These are phyloP conservation scores for Botryotinia narcissicola DNA, from an alignment of 2,329 filamentous ascomycete genomes.

Conservation along the genomic window DNA sequence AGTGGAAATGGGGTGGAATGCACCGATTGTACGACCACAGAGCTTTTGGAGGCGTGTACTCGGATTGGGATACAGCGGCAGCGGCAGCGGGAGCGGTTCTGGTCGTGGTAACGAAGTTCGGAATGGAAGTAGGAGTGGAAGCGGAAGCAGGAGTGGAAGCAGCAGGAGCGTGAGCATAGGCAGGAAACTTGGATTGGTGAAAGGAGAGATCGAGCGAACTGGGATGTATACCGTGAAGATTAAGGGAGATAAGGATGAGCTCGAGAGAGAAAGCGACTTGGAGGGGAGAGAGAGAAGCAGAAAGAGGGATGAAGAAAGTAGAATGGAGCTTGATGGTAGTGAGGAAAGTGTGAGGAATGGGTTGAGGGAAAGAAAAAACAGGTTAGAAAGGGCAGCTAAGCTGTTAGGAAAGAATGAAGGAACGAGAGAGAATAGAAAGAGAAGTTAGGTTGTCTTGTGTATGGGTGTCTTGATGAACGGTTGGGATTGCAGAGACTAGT, in stretches of 20 bases:
- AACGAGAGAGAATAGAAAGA: not conserved
- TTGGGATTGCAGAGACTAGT: not conserved
- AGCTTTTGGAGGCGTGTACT: conserved; percentile 11
- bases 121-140: not conserved
- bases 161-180: not conserved
- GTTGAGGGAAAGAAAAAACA: not conserved
- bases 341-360: not conserved
- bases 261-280: not conserved
- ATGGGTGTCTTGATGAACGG: not conserved
- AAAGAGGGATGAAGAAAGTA: not conserved
- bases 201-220: conserved; percentile 12
- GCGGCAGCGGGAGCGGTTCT: not conserved
- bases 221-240: conserved; percentile 18
- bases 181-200: conserved; percentile 2
- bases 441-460: not conserved
- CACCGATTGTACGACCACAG: not conserved
- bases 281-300: not conserved
- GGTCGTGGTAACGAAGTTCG: not conserved
- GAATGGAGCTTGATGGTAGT: conserved; percentile 10
- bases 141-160: not conserved
- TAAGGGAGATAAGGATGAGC: conserved; percentile 3
- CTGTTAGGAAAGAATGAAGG: conserved; percentile 5
- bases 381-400: conserved; percentile 7
- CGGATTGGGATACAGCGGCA: not conserved
- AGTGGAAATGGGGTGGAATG: not conserved